phyloP scores from a whole-genome alignment of 768 basidiomycete genomes.

The Favolaschia claudopus region DNA sequence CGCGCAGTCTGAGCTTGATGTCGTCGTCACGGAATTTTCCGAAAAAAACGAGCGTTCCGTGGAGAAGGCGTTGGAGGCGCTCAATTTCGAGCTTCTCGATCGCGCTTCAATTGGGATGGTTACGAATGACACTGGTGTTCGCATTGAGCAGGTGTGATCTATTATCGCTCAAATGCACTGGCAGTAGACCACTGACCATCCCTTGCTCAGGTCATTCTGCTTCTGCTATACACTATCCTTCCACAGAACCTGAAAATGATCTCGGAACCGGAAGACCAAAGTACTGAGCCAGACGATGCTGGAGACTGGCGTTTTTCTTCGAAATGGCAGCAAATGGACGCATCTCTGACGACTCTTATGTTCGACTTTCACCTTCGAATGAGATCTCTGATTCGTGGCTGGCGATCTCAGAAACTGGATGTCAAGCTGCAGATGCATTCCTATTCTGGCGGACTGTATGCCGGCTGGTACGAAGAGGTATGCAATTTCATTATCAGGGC shows the following conservation, averaged over 20 bases:
- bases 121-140: background rate
- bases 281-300: background rate
- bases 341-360: background rate
- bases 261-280: background rate
- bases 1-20: background rate
- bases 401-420: constrained; percentile 3
- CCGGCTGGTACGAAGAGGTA: constrained; percentile 10
- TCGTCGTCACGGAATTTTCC: background rate
- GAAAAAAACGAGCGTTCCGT: background rate
- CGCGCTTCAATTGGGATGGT: background rate
- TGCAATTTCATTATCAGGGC: too few relatives aligned
- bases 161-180: background rate
- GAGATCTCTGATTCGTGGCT: constrained; percentile 2
- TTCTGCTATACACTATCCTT: background rate
- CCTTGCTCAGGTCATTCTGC: background rate
- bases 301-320: background rate
- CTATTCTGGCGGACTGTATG: background rate
- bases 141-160: background rate
- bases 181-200: too few relatives aligned
- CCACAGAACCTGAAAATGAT: background rate
- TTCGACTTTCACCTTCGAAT: constrained; percentile 9
- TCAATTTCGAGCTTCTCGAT: background rate
- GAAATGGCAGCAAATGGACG: constrained; percentile 3
- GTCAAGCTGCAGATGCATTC: background rate
- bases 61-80: background rate